phyloP scores from a whole-genome alignment of 2,329 filamentous ascomycete genomes.

The Pseudocercospora eumusae region DNA sequence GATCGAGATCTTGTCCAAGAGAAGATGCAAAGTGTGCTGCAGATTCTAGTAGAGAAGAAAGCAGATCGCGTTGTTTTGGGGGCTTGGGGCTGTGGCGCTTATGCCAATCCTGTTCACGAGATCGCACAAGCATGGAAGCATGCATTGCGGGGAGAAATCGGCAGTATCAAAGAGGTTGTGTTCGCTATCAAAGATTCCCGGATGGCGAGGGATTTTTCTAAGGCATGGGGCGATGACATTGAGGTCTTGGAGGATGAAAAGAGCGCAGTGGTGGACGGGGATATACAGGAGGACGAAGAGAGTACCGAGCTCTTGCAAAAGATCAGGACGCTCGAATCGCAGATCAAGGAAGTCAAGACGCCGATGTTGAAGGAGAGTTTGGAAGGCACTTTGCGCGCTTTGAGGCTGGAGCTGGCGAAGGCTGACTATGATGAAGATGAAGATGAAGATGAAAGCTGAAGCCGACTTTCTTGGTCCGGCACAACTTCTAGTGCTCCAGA shows the following conservation, averaged over 20 bases:
- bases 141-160: not conserved
- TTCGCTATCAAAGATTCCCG: slow-evolving; percentile 59
- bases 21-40: slow-evolving; percentile 60
- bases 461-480: not conserved
- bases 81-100: slow-evolving; percentile 65
- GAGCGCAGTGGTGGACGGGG: not conserved
- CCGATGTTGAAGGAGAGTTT: slow-evolving; percentile 7
- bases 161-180: slow-evolving; percentile 52
- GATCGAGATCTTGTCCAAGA: slow-evolving; percentile 53
- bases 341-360: slow-evolving; percentile 32
- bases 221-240: slow-evolving; percentile 31
- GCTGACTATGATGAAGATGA: not conserved
- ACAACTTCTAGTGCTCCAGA: not conserved
- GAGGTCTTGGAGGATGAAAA: slow-evolving; percentile 7
- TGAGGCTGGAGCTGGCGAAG: slow-evolving; percentile 2
- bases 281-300: slow-evolving; percentile 6
- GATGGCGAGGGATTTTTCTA: slow-evolving; percentile 55
- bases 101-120: slow-evolving; percentile 61
- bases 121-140: slow-evolving; percentile 53
- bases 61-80: slow-evolving; percentile 57
- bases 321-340: slow-evolving; percentile 36
- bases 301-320: slow-evolving; percentile 28
- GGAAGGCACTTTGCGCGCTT: not conserved
- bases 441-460: not conserved
- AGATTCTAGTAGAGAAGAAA: slow-evolving; percentile 52